phyloP scores from a whole-genome alignment of 176 grass and related monocot species.

The Phyllostachys edulis region DNA sequence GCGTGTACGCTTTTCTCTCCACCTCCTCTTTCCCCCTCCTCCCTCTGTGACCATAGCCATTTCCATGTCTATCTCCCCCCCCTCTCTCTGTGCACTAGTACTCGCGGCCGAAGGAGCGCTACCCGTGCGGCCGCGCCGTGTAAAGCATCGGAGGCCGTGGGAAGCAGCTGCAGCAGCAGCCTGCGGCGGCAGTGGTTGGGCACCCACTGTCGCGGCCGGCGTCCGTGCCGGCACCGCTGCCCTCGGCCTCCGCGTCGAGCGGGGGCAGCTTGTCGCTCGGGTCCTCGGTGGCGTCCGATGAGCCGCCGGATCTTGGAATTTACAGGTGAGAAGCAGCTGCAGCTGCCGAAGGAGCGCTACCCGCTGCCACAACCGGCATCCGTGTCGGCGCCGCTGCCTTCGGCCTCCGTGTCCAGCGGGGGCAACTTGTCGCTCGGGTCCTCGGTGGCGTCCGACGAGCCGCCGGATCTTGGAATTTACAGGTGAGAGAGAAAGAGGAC shows the following conservation, averaged over 20 bases:
- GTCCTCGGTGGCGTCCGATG: conserved; percentile 64
- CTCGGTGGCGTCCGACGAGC: conserved; percentile 64
- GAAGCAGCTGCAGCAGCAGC: neutral
- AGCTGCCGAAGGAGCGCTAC: no score
- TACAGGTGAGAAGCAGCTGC: conserved; percentile 39
- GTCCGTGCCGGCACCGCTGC: conserved; percentile 5
- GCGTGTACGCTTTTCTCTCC: conserved; percentile 27
- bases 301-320: conserved; percentile 52
- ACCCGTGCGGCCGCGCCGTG: neutral
- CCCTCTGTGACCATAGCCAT: neutral
- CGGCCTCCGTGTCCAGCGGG: conserved; percentile 30
- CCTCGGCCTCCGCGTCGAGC: conserved; percentile 27
- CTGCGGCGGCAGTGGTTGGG: neutral
- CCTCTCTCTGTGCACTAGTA: neutral
- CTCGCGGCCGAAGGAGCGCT: neutral
- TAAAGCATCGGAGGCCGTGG: neutral
- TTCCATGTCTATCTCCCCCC: neutral
- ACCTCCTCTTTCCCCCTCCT: neutral
- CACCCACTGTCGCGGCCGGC: conserved; percentile 54
- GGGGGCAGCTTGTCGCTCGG: conserved; percentile 51
- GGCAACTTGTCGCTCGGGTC: conserved; percentile 54
- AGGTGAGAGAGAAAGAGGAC: conserved; percentile 42
- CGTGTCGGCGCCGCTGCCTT: neutral
- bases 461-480: conserved; percentile 51
- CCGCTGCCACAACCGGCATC: no score